phyloP scores from a whole-genome alignment of 2,329 filamentous ascomycete species.

The Pseudogymnoascus sp. region DNA sequence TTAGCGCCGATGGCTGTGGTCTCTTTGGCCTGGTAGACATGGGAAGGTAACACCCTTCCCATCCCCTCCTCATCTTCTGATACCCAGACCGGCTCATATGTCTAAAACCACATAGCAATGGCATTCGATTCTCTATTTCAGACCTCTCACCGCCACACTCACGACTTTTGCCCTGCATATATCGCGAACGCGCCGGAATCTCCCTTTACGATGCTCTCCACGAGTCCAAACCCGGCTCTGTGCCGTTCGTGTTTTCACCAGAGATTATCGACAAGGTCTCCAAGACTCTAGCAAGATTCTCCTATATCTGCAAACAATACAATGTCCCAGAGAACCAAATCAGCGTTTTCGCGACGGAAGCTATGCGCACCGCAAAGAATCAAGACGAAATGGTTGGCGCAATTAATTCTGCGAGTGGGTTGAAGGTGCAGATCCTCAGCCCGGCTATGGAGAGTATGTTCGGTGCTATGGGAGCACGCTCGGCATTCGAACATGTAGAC shows the following conservation, averaged over 20 bases:
- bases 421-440: conserved; percentile 63
- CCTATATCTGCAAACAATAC: conserved; percentile 60
- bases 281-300: conserved; percentile 61
- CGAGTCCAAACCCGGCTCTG: conserved; percentile 34
- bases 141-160: conserved; percentile 64
- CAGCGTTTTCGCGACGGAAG: conserved; percentile 77
- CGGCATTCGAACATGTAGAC: conserved; percentile 60
- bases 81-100: background rate
- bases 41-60: conserved; percentile 26
- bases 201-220: conserved; percentile 79
- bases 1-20: conserved; percentile 17
- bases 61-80: background rate
- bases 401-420: conserved; percentile 57
- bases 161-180: conserved; percentile 69
- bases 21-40: conserved; percentile 30
- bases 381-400: conserved; percentile 56
- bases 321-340: conserved; percentile 58
- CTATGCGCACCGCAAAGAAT: conserved; percentile 74
- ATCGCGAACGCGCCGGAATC: conserved; percentile 69
- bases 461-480: conserved; percentile 76
- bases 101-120: conserved; percentile 55
- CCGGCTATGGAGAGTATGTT: conserved; percentile 77
- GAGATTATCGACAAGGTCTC: conserved; percentile 60
- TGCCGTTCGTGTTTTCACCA: conserved; percentile 36
- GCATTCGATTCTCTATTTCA: conserved; percentile 86